Conservation (phyloP, 495 filamentous ascomycete genomes). For the Staphylotrichum tortipilum region DNA sequence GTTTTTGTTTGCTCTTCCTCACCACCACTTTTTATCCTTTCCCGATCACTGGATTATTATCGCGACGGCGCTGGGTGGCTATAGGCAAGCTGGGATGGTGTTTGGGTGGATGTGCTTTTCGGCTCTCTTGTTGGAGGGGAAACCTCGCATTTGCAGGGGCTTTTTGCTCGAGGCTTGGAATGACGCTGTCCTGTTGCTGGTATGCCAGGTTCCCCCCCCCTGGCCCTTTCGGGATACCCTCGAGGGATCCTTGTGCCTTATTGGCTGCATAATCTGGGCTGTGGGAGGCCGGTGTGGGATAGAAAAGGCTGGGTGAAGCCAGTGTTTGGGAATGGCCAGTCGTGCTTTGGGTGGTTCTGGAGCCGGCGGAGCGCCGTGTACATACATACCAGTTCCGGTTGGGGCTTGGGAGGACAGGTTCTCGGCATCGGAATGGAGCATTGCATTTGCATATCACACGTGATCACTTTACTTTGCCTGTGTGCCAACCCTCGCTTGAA, state of each 20-base stretch:
- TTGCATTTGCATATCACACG: conserved; percentile 9
- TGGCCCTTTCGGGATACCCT: not conserved
- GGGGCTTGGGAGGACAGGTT: too few species aligned
- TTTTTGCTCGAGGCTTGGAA: conserved; percentile 3
- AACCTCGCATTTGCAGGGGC: not conserved
- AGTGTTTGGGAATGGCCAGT: not conserved
- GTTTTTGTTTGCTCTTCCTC: conserved; percentile 6
- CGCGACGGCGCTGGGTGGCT: conserved; percentile 23
- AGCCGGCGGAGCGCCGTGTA: conserved; percentile 8
- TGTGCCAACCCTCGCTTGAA: too few species aligned
- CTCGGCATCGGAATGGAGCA: conserved; percentile 19
- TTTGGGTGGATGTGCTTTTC: conserved; percentile 13
- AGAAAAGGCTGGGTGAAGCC: conserved; percentile 3
- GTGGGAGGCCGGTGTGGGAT: not conserved
- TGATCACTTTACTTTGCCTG: too few species aligned
- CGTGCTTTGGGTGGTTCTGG: not conserved
- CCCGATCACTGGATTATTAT: conserved; percentile 15
- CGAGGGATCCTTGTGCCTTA: not conserved
- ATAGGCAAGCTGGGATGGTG: conserved; percentile 12
- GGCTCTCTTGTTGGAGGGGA: not conserved
- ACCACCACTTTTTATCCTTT: conserved; percentile 7
- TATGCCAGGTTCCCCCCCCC: not conserved
- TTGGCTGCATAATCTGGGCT: conserved; percentile 11
- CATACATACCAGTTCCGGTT: conserved; percentile 18
- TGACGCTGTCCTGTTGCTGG: conserved; percentile 7